Evolutionary conservation across 306 rosid genomes (phyloP), one percentile per base, ranked within the genome.

Genomic region (Casuarina equisetifolia): DNA sequence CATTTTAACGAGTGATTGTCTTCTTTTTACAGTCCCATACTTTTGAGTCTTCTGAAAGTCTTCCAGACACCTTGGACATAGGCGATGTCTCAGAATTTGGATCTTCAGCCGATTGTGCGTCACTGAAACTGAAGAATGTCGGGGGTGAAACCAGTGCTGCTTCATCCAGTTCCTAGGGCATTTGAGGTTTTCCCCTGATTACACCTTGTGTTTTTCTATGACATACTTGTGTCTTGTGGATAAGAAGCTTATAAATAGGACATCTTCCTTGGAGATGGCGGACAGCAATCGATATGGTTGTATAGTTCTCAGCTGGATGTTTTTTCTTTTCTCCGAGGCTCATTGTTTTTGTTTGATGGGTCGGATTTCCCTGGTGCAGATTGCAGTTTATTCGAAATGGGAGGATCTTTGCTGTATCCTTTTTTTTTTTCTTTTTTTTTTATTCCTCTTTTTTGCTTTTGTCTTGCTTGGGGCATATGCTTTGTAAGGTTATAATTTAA

Each of bases 61-160:
- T 92, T 72, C 97, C 99, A 13, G 98, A 92, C 44, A 81, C 91
- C 17, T 81, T 92, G 87, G 97, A 89, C 74, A 89, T 91, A n/a
- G 96, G 96, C 9, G 98, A 96, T 83, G 92, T 87, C 74, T 89
- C 96, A 25, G 96, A 91, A 81, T 81, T 88, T 49, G 89, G 72
- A 49, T 13, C 82, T 54, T 67, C 86, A 66, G 79, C 66, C 73
- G 84, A 85, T 55, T 52, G 62, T 58, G 85, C 84, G 55, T 71
- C 91, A 46, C 70, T 83, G 79, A 89, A 87, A 78, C 84, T 73
- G 90, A 87, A 90, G 89, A 84, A 74, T 36, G 85, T 89, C 40
- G 79, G 89, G 36, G 91, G 82, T 1, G 83, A 86, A 64, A 87
- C 92, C 46, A 78, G 91, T 19, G 76, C 89, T 66, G 76, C 90